These are phyloP conservation scores for Kwoniella dejecticola DNA, from an alignment of 768 basidiomycete genomes.

Conservation along the genomic window DNA sequence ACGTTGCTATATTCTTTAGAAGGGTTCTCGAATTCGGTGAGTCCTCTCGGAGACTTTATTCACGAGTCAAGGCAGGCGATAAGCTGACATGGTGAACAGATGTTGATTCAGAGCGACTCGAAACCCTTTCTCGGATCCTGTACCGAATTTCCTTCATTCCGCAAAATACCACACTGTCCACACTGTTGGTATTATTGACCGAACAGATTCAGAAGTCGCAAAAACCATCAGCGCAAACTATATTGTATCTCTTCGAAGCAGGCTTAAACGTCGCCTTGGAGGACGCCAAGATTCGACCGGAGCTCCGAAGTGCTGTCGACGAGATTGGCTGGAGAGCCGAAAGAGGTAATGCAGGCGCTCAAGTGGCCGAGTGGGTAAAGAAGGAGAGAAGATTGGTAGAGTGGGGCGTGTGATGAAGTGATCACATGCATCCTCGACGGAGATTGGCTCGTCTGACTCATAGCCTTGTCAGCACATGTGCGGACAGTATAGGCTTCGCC, in stretches of 20 bases:
- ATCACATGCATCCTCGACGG: no score
- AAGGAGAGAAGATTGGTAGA: slow-evolving; percentile 21
- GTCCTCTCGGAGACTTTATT: not conserved
- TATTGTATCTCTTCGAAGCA: slow-evolving; percentile 22
- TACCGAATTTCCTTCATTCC: slow-evolving; percentile 14
- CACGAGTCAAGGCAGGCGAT: not conserved
- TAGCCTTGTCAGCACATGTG: no score
- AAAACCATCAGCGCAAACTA: not conserved
- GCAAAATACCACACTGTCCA: not conserved
- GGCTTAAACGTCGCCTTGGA: slow-evolving; percentile 18
- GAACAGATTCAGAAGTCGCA: not conserved
- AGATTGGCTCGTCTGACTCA: no score
- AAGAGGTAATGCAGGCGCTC: slow-evolving; percentile 8
- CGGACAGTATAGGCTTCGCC: no score
- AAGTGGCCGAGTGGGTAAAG: slow-evolving; percentile 33
- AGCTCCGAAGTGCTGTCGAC: slow-evolving; percentile 15
- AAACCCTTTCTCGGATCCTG: slow-evolving; percentile 13
- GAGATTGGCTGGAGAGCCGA: slow-evolving; percentile 27
- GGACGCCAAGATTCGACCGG: not conserved
- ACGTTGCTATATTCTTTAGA: slow-evolving; percentile 17
- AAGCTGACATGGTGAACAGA: not conserved
- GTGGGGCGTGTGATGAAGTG: slow-evolving; percentile 18
- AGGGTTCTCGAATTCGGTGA: slow-evolving; percentile 14
- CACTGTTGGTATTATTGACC: not conserved
- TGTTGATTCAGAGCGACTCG: slow-evolving; percentile 13